Evolutionary conservation across 495 filamentous ascomycete genomes (phyloP).

Genomic region (Pseudevernia furfuracea): DNA sequence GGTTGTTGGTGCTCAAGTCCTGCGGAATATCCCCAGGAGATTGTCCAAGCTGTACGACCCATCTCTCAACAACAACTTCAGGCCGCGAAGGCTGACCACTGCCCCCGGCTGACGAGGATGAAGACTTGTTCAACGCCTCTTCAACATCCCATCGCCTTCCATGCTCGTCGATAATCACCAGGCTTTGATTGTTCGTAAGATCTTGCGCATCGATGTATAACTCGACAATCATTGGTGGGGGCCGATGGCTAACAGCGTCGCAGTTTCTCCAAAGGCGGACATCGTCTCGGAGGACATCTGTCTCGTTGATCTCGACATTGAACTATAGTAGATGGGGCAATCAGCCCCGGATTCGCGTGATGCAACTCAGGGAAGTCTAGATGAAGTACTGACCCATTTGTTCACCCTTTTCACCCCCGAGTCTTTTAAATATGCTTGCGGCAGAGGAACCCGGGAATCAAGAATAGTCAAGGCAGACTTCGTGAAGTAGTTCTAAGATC

Average conservation of each 20-base stretch:
- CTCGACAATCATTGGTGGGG: conserved; percentile 84
- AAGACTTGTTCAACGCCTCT: conserved; percentile 65
- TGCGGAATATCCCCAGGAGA: conserved; percentile 43
- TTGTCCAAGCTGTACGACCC: conserved; percentile 72
- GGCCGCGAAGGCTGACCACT: conserved; percentile 38
- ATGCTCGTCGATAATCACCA: conserved; percentile 79
- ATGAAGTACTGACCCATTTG: conserved; percentile 72
- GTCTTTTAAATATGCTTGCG: conserved; percentile 52
- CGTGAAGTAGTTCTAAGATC: conserved; percentile 71
- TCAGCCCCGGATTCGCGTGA: conserved; percentile 7
- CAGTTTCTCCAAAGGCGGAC: conserved; percentile 69
- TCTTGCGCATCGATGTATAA: conserved; percentile 76
- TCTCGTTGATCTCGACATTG: conserved; percentile 88
- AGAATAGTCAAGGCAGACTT: conserved; percentile 85
- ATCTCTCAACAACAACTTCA: conserved; percentile 82
- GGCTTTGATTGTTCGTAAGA: conserved; percentile 74
- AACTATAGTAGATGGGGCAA: conserved; percentile 51
- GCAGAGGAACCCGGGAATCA: conserved; percentile 64
- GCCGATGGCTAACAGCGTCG: conserved; percentile 67
- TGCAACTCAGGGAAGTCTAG: neutral
- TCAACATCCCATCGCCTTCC: conserved; percentile 89
- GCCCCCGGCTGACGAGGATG: conserved; percentile 45
- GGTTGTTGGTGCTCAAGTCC: conserved; percentile 63
- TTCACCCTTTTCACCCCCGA: conserved; percentile 61
- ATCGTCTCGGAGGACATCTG: conserved; percentile 73